phyloP scores from a whole-genome alignment of 2,329 filamentous ascomycete species.

The Paraphaeosphaeria sporulosa region DNA sequence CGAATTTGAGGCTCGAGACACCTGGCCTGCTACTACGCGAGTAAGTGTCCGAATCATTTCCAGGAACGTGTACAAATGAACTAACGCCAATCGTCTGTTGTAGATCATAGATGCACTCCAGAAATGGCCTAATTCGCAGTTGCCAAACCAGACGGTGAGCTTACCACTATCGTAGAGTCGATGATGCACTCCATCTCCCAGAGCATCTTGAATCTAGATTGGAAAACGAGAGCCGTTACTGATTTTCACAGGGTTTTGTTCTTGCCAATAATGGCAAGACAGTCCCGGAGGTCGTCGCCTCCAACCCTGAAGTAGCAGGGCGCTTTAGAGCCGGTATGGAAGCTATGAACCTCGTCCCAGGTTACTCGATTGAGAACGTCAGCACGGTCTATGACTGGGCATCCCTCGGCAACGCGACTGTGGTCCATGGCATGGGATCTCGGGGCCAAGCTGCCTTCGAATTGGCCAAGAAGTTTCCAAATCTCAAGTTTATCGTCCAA shows the following conservation, averaged over 20 bases:
- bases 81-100: constrained; percentile 6
- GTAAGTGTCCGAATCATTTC: constrained; percentile 18
- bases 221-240: constrained; percentile 5
- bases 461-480: constrained; percentile 18
- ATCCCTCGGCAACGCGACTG: constrained; percentile 16
- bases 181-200: constrained; percentile 1
- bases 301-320: constrained; percentile 16
- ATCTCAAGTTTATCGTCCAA: constrained; percentile 21
- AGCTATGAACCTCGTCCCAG: constrained; percentile 18
- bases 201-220: not conserved
- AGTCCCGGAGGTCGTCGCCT: constrained; percentile 19
- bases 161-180: not conserved
- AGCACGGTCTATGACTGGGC: constrained; percentile 23
- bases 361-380: constrained; percentile 13
- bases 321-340: constrained; percentile 21
- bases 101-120: constrained; percentile 22
- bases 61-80: constrained; percentile 9
- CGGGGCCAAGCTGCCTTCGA: constrained; percentile 21
- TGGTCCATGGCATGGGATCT: constrained; percentile 19
- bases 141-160: constrained; percentile 22
- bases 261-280: constrained; percentile 25
- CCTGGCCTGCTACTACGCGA: constrained; percentile 19
- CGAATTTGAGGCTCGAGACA: constrained; percentile 17
- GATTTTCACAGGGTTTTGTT: constrained; percentile 18
- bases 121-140: constrained; percentile 24